A percentile compares a stretch with the other conserved stretches of the same genome.
Evolutionary conservation across 1,139 yeast species (phyloP).

Genomic region (Blastobotrys proliferans): DNA sequence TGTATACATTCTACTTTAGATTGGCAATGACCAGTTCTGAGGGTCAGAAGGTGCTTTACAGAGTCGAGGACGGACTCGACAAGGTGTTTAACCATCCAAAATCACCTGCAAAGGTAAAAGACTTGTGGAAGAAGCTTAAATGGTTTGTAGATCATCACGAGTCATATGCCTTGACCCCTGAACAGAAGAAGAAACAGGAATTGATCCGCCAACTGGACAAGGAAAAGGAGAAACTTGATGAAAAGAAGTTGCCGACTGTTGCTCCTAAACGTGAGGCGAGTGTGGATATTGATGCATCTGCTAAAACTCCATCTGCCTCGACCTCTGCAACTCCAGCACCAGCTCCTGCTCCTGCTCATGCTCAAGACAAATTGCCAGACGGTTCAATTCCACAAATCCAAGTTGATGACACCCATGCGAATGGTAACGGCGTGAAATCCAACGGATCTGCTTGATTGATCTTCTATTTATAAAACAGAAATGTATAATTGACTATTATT

Average conservation of each 20-base stretch:
- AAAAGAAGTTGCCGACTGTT: too few species aligned
- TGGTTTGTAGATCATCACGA: slow-evolving; percentile 26
- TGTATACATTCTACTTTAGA: slow-evolving; percentile 63
- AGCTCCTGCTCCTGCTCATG: too few species aligned
- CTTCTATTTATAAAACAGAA: too few species aligned
- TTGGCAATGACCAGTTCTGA: slow-evolving; percentile 70
- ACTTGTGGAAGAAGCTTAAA: slow-evolving; percentile 57
- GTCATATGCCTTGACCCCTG: slow-evolving; percentile 21
- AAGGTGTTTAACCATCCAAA: slow-evolving; percentile 47
- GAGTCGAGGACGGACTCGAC: slow-evolving; percentile 62
- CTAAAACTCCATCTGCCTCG: too few species aligned
- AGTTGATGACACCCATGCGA: neutral
- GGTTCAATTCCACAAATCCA: neutral
- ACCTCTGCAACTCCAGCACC: too few species aligned
- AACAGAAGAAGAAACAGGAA: slow-evolving; percentile 12
- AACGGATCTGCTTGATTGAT: too few species aligned
- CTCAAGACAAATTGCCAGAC: too few species aligned
- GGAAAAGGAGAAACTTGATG: slow-evolving; percentile 8
- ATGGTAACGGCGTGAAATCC: too few species aligned
- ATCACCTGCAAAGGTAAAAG: slow-evolving; percentile 54
- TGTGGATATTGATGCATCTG: too few species aligned
- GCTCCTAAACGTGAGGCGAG: too few species aligned
- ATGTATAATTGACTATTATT: too few species aligned
- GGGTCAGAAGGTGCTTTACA: slow-evolving; percentile 61
- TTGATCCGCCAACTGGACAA: slow-evolving; percentile 10